A percentile compares a stretch with the other conserved stretches of the same genome.
Evolutionary conservation across 306 rosid species (phyloP).

Genomic region (Dalbergia oliveri): DNA sequence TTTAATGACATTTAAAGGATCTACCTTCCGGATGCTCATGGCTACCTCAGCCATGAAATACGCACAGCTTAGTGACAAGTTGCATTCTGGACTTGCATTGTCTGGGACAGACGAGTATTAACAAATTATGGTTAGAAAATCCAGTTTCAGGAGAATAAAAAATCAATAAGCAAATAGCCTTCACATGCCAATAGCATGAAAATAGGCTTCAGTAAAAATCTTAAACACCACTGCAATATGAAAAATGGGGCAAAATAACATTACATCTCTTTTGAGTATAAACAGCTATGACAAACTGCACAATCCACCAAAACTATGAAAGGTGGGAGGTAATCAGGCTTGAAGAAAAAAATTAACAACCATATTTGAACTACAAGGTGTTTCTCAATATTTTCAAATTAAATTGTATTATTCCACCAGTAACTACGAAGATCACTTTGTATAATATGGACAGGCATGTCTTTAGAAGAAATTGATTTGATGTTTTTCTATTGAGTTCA

Average conservation of each 20-base stretch:
- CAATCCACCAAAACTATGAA: constrained; percentile 4
- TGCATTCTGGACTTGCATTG: constrained; percentile 81
- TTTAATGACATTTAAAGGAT: constrained; percentile 43
- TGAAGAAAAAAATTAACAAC: constrained; percentile 36
- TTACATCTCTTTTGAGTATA: constrained; percentile 15
- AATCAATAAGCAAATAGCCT: constrained; percentile 22
- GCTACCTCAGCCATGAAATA: constrained; percentile 92
- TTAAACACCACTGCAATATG: not conserved
- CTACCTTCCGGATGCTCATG: constrained; percentile 92
- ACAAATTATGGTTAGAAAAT: constrained; percentile 41
- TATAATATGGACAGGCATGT: constrained; percentile 30
- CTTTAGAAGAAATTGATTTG: constrained; percentile 8
- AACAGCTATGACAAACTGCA: constrained; percentile 37
- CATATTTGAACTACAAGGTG: constrained; percentile 41
- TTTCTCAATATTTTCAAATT: constrained; percentile 3
- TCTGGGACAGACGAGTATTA: constrained; percentile 57
- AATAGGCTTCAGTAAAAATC: constrained; percentile 15
- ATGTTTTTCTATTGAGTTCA: constrained; percentile 22
- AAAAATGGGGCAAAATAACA: constrained; percentile 21
- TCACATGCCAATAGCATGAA: constrained; percentile 24
- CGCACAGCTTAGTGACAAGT: constrained; percentile 77
- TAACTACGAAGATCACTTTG: constrained; percentile 31
- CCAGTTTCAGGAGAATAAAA: constrained; percentile 29
- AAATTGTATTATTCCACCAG: constrained; percentile 27
- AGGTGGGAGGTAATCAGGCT: not conserved